Evolutionary conservation across 768 basidiomycete species (phyloP), one percentile per base, ranked within the genome.

Genomic region (Podaxis mareebaensis): DNA sequence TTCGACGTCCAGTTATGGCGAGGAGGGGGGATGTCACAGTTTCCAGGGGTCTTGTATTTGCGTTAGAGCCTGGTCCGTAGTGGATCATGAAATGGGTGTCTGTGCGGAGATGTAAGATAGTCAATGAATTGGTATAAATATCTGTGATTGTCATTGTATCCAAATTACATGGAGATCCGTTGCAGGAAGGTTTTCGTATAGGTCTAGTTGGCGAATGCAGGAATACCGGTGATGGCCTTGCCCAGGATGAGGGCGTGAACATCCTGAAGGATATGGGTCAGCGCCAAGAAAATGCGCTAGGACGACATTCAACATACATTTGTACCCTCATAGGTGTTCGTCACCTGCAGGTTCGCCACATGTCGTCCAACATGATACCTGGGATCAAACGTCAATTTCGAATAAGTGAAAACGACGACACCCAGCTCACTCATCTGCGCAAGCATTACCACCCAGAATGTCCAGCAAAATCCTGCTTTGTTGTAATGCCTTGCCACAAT

Each of bases 341-440:
- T 89, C n/a, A 98, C 91, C 72, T 99, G 96, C 64, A 97, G 73
- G 74, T 98, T 99, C 0, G 92, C 91, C 8, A 93, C 95, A 77
- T 98, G 96, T 38, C 96, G 79, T n/a, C 93, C 93, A 59, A 99
- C 88, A 71, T 95, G 93, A 71, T 95, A 97, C 73, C 93, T 95
- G 55, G 24, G 38, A 30, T n/a, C 51, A 8, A 58, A 24, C 46
- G 48, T 48, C 20, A 64, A 17, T n/a, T 46, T 17, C 15, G 15
- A 63, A 17, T 53, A 48, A 6, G 24, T 17, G 17, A 0, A 2
- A 54, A 28, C 36, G 26, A n/a, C 36, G 39, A 48, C 4, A 55
- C 64, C n/a, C 67, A 38, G 80, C 89, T 70, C 68, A 96, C 92
- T 99, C 96, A 69, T 98, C 96, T 33, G 92, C 82, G 58, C 87